Evolutionary conservation across 495 filamentous ascomycete species (phyloP).

Genomic region (Aspergillus olivimuriae): DNA sequence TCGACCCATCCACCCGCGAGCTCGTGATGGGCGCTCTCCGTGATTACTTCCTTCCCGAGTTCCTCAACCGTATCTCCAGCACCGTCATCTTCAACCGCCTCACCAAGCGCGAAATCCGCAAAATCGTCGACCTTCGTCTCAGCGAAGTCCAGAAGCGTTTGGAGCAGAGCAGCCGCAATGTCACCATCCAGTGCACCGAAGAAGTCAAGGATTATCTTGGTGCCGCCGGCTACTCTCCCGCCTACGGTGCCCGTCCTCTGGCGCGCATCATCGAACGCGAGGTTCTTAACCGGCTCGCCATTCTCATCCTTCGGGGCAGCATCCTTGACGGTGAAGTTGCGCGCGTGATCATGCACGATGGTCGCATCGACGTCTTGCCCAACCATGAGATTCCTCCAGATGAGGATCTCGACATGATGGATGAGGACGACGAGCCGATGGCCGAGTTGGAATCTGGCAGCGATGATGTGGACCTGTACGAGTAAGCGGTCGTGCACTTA

Average conservation of each 20-base stretch:
- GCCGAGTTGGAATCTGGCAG: constrained; percentile 56
- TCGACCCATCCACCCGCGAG: constrained; percentile 80
- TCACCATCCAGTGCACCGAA: constrained; percentile 66
- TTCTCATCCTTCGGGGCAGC: constrained; percentile 77
- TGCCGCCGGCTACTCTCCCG: constrained; percentile 81
- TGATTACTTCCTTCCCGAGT: constrained; percentile 95
- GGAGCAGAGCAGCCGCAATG: constrained; percentile 68
- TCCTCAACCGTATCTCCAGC: constrained; percentile 93
- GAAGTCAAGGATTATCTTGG: constrained; percentile 89
- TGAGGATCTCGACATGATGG: constrained; percentile 63
- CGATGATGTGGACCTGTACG: constrained; percentile 73
- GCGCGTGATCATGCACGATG: constrained; percentile 66
- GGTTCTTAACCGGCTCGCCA: constrained; percentile 85
- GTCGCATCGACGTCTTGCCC: constrained; percentile 69
- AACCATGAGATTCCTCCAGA: constrained; percentile 72
- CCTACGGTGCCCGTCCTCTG: constrained; percentile 87
- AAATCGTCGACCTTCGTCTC: constrained; percentile 90
- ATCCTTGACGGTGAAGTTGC: constrained; percentile 83
- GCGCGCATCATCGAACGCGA: constrained; percentile 90
- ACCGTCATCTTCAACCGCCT: constrained; percentile 98
- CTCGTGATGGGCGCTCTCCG: constrained; percentile 84
- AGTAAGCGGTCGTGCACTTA: too few species aligned
- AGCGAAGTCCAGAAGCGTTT: constrained; percentile 87
- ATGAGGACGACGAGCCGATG: constrained; percentile 61
- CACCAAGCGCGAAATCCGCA: constrained; percentile 78